Evolutionary conservation across 208 protist genomes (phyloP), one percentile per base, ranked within the genome.

Genomic region (Trypanosoma lewisi): DNA sequence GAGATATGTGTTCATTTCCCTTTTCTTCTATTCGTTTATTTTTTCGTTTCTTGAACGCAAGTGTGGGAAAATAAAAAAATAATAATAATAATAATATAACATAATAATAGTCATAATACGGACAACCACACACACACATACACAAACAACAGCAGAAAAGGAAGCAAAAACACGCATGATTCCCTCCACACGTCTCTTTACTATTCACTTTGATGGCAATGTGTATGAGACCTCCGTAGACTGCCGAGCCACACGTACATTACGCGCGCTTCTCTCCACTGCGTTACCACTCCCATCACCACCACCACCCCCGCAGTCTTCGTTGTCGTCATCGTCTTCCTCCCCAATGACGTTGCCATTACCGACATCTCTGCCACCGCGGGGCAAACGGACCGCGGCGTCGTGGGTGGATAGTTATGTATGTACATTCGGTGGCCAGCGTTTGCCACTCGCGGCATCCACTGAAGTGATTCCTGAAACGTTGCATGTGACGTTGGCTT

Each of bases 351-450:
- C 2, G 19, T 11, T 41, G 25, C 4, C 45, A 14, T 50, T 16
- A 21, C 16, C 11, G 42, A 16, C 42, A 48, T 6, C 16, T 6
- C 17, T 48, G 42, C n/a, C 34, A 39, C 7, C 34, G 11, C 34
- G 12, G 14, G 19, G 11, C n/a, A n/a, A n/a, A n/a, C n/a, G n/a
- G 39, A 3, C 44, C 12, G 8, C 16, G 2, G 23, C 5, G 16
- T 27, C 8, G 21, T 71, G 66, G 66, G 50, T 71, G 7, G 49
- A 71, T 28, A 9, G 25, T 41, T 71, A 50, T 34, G 31, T 65
- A 17, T 73, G 67, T 49, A 30, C 51, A 21, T 65, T 60, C 55
- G 67, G 57, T 31, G 67, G 52, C 9, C 69, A 75, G 45, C 59
- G 54, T 25, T 37, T 73, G 14, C 59, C 67, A 17, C 58, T 73